Conservation (phyloP, 1,284 basidiomycete genomes). For the Ceratobasidium sp. region DNA sequence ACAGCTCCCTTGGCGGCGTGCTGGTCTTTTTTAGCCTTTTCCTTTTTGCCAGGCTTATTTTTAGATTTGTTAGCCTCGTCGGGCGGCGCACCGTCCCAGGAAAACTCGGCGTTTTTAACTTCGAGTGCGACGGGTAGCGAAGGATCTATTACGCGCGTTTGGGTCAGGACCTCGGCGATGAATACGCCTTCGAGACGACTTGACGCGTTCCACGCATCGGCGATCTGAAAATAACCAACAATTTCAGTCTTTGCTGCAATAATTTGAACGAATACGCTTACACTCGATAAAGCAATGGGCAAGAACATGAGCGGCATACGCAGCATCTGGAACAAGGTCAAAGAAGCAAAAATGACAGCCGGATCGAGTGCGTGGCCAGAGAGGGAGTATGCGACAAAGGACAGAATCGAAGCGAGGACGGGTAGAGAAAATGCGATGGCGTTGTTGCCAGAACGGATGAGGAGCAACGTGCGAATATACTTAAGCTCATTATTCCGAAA, state of each 20-base stretch:
- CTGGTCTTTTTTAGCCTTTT: constrained; percentile 53
- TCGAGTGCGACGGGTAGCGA: constrained; percentile 71
- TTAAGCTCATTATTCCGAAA: constrained; percentile 83
- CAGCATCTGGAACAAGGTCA: constrained; percentile 85
- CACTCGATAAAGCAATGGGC: constrained; percentile 55
- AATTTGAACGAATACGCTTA: constrained; percentile 52
- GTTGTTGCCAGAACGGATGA: constrained; percentile 79
- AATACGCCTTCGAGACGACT: constrained; percentile 78
- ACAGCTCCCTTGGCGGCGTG: constrained; percentile 40
- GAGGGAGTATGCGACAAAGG: constrained; percentile 85
- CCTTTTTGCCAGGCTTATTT: constrained; percentile 55
- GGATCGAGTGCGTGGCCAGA: constrained; percentile 77
- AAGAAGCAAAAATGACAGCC: constrained; percentile 82
- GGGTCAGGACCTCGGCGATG: constrained; percentile 75
- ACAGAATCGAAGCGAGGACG: constrained; percentile 83
- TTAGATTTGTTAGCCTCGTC: constrained; percentile 61
- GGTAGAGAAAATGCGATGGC: constrained; percentile 79
- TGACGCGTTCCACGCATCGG: constrained; percentile 84
- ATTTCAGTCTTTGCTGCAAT: background rate
- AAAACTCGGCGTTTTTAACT: constrained; percentile 78
- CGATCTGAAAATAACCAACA: constrained; percentile 68
- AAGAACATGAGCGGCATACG: constrained; percentile 82
- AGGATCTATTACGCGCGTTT: constrained; percentile 62
- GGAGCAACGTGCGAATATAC: constrained; percentile 80
- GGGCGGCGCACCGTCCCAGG: constrained; percentile 83